Base-by-base conservation (phyloP, 495 filamentous ascomycete species). In the Glonium stellatum region DNA sequence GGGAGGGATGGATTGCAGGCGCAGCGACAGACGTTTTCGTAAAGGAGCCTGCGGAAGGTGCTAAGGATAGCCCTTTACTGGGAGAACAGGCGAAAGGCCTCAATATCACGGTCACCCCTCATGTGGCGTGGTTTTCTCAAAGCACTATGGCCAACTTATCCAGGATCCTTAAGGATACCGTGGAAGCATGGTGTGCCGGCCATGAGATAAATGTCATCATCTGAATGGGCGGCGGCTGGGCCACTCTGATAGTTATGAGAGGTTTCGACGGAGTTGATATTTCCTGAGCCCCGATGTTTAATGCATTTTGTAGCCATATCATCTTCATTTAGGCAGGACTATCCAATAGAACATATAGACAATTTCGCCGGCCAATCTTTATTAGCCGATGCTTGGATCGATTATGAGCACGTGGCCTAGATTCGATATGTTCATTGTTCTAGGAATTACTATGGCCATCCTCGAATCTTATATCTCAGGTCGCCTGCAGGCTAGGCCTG, bases 1-100 rank as follows among this genome's bases (percentile, higher is more conserved):
- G 67, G 50, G 68, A 75, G 4, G 69, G 71, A 3, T 64, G 65
- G 57, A 81, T 84, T 19, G 74, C 70, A 0, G 82, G 80, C 2
- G 78, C 79, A 9, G 80, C 75, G 4, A 77, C 75, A 6, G 83
- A 86, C 71, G 81, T 83, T 0, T 82, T 77, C 56, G 66, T 66
- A 19, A 69, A 70, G 25, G 82, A 86, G 68, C 82, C 82, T 15
- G 79, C 79, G 0, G 57, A 66, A 51, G 68, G 69, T 13, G 58
- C 55, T 21, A 61, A 64, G 12, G 65, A 68, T 31, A 64, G 56
- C 25, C 57, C 60, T 13, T 54, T 72, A 49, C 54, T 70, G 51
- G 54, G 57, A 25, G 61, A 58, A 8, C 63, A 71, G 19, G 58
- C 55, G 4, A 60, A 57, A 35, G 63, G 62, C 9, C 58, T 65